Base-by-base conservation (phyloP, 306 rosid species). In the Amphicarpaea edgeworthii region DNA sequence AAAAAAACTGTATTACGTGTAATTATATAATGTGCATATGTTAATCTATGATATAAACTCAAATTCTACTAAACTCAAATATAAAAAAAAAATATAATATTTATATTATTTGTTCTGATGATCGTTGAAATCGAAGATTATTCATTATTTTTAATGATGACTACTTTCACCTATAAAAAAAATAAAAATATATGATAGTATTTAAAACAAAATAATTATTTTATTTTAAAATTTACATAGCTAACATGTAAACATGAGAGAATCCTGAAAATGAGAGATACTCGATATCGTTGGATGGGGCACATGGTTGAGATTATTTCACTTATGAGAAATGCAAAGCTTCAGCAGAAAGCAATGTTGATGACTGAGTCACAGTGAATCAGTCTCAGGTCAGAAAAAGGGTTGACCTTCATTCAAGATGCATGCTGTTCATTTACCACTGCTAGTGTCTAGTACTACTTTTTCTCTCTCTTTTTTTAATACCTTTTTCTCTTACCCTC, bases 371-470 rank as follows among this genome's bases (percentile, higher is more conserved):
- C 5, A 42, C 38, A 6, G 16, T 2, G 51, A 38, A 12, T 0
- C 47, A 26, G 68, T 12, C 5, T 17, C 37, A 43, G 49, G 11
- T 77, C 66, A 76, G 73, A 76, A 38, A 67, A 77, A 68, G 61
- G 24, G 68, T 77, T 77, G 75, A 68, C 81, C n/a, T 17, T 4
- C 1, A 26, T 41, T 3, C 14, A 40, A 14, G 9, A 12, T 23
- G 3, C 9, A 49, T 49, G 16, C 28, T 51, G 34, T 17, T 58
- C 16, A 14, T 11, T 24, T 8, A 49, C 23, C 41, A 20, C 42
- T 20, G 14, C 19, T 51, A n/a, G n/a, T n/a, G n/a, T n/a, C n/a
- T n/a, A n/a, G n/a, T n/a, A n/a, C n/a, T n/a, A n/a, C n/a, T n/a
- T n/a, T n/a, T n/a, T n/a, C n/a, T n/a, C 41, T 59, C 59, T 50